Evolutionary conservation across 768 basidiomycete species (phyloP).

Genomic region (Tulasnella sp.): DNA sequence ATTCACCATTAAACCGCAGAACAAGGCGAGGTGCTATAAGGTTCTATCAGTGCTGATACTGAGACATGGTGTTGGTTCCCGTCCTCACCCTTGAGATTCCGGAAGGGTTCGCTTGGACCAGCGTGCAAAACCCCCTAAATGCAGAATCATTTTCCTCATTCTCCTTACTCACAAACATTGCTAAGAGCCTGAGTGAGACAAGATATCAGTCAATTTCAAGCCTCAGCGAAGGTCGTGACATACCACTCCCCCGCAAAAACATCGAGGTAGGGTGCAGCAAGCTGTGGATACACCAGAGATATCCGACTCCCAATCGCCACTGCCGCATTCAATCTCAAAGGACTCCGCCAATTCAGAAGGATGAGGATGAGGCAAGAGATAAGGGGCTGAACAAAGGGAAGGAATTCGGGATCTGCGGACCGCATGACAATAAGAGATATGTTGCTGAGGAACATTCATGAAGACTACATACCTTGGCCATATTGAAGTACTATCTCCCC

Average conservation of each 20-base stretch:
- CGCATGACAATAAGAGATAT: constrained; percentile 2
- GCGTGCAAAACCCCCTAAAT: constrained; percentile 91
- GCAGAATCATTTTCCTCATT: constrained; percentile 99
- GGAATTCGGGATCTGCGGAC: constrained; percentile 74
- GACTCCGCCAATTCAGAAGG: constrained; percentile 81
- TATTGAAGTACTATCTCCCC: constrained; percentile 94
- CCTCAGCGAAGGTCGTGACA: not conserved
- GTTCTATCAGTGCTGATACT: constrained; percentile 24
- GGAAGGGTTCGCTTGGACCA: constrained; percentile 86
- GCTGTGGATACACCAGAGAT: constrained; percentile 77
- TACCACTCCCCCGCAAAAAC: constrained; percentile 89
- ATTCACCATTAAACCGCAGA: constrained; percentile 93
- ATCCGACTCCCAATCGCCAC: constrained; percentile 97
- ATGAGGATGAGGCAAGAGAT: constrained; percentile 87
- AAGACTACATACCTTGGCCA: constrained; percentile 51
- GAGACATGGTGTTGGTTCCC: not conserved
- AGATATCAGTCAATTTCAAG: not conserved
- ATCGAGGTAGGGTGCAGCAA: constrained; percentile 79
- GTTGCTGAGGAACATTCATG: too few species aligned
- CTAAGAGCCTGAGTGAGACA: constrained; percentile 45
- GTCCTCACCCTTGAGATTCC: constrained; percentile 77
- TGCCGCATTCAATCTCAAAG: constrained; percentile 91
- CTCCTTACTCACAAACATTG: constrained; percentile 94
- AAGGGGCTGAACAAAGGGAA: constrained; percentile 79
- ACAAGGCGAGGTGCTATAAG: constrained; percentile 81